Evolutionary conservation across 768 basidiomycete species (phyloP), one percentile per base, ranked within the genome.

Genomic region (Collybia mongolica): DNA sequence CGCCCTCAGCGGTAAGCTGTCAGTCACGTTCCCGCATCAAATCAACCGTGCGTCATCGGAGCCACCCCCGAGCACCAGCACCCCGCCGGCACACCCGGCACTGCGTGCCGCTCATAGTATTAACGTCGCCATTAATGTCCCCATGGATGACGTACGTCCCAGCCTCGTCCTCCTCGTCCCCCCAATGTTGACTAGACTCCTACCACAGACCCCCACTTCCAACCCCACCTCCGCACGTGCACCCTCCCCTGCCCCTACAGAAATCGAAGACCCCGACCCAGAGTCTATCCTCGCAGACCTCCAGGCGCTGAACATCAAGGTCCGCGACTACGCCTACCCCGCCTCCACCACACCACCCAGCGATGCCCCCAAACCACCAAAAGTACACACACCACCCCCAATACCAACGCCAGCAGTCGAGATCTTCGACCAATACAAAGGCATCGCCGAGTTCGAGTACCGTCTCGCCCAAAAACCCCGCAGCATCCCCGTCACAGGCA

Each of bases 361-460:
- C 11, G 48, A 51, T n/a, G 29, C 41, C 39, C 18, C 51, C 43
- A 22, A 20, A 20, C 39, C 20, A 26, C 51, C 20, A 15, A 24
- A 19, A 23, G 49, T 8, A 20, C 18, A n/a, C 52, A 32, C 32
- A 32, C 32, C 32, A 32, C 5, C 7, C 4, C 32, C 32, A 6
- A 9, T 32, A 11, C 56, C 35, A 22, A 51, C 44, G 20, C 59
- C 57, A 17, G 51, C 62, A 5, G 49, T 65, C 2, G 75, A 74
- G 44, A 59, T 72, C 5, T 77, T 74, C 41, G 71, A 75, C 51
- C 74, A 64, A 14, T 66, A 62, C 49, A 61, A 59, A 22, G 72
- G 57, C 7, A 58, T 77, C 6, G 58, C 66, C 3, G 74, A 77
- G 46, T 67, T 67, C 44, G 76, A 77, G 22, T 74, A 67, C 48